Conservation (phyloP, 352 stramenopile genomes). For the Saprolegnia diclina region DNA sequence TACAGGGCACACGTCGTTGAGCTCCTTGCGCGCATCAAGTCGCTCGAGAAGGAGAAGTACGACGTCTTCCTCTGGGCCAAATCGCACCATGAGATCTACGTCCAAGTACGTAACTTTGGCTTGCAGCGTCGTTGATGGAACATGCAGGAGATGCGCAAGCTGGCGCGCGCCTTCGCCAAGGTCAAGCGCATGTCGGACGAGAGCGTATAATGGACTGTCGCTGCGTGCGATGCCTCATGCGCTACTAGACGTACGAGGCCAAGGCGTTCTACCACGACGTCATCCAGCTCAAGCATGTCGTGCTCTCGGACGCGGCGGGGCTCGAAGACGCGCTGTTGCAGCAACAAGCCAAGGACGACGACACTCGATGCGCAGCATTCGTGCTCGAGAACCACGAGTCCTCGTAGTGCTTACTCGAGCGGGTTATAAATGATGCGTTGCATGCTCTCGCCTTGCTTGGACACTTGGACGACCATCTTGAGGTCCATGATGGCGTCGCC, state of each 20-base stretch:
- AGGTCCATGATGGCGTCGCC: conserved; percentile 70
- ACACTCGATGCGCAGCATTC: background rate
- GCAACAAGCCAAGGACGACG: background rate
- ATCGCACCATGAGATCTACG: conserved; percentile 59
- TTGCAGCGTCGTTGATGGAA: too few species aligned
- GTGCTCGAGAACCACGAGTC: background rate
- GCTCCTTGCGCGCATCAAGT: conserved; percentile 58
- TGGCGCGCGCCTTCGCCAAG: conserved; percentile 54
- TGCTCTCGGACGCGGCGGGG: background rate
- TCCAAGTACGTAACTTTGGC: conserved; percentile 28
- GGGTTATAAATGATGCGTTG: conserved; percentile 86
- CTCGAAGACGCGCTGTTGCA: background rate
- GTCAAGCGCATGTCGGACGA: conserved; percentile 60
- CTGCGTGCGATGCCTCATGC: background rate
- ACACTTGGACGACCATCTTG: conserved; percentile 87
- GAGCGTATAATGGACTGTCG: conserved; percentile 31
- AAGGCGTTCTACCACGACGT: conserved; percentile 26
- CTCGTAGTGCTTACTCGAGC: conserved; percentile 48
- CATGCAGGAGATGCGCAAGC: conserved; percentile 83
- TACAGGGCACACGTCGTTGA: conserved; percentile 72
- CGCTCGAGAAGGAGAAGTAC: conserved; percentile 65
- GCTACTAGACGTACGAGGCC: conserved; percentile 35
- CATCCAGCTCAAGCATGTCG: conserved; percentile 12
- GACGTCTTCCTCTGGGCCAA: conserved; percentile 65
- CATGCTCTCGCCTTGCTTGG: conserved; percentile 55